Evolutionary conservation across 2,329 filamentous ascomycete genomes (phyloP).

Genomic region (Eurotiales sp.): DNA sequence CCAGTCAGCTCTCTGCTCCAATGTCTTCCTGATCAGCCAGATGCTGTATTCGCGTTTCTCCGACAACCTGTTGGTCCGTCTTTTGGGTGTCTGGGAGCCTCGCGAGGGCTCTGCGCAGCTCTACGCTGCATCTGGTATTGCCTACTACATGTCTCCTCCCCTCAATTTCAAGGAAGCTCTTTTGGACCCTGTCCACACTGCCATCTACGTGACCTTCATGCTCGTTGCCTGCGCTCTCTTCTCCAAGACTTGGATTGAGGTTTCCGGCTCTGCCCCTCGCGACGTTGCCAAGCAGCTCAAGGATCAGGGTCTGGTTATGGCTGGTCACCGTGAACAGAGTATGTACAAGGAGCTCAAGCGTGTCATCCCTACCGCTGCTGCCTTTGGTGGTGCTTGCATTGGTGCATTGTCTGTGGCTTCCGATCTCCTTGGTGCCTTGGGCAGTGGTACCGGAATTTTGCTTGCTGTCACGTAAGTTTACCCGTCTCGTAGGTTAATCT

Average conservation of each 20-base stretch:
- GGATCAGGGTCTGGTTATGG: slow-evolving; percentile 99
- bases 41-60: slow-evolving; percentile 99
- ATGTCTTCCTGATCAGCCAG: slow-evolving; percentile 98
- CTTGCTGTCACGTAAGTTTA: slow-evolving; percentile 91
- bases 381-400: slow-evolving; percentile 98
- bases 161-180: slow-evolving; percentile 97
- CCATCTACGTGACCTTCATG: slow-evolving; percentile 96
- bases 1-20: slow-evolving; percentile 96
- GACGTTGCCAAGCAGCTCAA: slow-evolving; percentile 99
- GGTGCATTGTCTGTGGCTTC: slow-evolving; percentile 93
- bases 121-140: slow-evolving; percentile 85
- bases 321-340: slow-evolving; percentile 97
- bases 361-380: slow-evolving; percentile 95
- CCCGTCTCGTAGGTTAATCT: neutral
- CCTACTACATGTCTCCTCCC: slow-evolving; percentile 99
- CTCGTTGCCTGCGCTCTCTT: slow-evolving; percentile 95
- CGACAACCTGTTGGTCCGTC: slow-evolving; percentile 95
- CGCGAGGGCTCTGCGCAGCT: slow-evolving; percentile 93
- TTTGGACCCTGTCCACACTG: slow-evolving; percentile 93
- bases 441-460: slow-evolving; percentile 94
- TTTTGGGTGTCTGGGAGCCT: slow-evolving; percentile 97
- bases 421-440: slow-evolving; percentile 91
- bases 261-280: slow-evolving; percentile 93
- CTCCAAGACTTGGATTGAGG: slow-evolving; percentile 99
- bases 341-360: slow-evolving; percentile 99